Conservation (phyloP, 805 yeast genomes). For the Yueomyces sinensis region DNA sequence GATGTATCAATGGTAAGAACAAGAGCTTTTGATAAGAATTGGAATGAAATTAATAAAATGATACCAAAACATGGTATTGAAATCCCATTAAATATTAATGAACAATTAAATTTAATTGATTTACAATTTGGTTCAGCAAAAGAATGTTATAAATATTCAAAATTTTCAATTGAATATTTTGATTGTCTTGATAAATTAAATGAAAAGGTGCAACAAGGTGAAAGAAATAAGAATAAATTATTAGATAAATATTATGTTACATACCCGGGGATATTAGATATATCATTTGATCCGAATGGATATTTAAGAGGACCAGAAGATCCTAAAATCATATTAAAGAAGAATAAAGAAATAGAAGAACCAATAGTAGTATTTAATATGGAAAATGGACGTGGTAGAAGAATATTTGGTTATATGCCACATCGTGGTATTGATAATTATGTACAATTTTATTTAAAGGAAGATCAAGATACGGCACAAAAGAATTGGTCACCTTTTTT, state of each 20-base stretch:
- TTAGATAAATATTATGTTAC: constrained; percentile 4
- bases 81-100: constrained; percentile 15
- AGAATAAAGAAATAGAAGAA: constrained; percentile 2
- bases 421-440: constrained; percentile 3
- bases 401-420: constrained; percentile 3
- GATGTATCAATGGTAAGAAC: neutral
- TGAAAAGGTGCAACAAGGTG: constrained; percentile 8
- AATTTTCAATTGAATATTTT: constrained; percentile 7
- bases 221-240: constrained; percentile 2
- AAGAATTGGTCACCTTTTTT: constrained; percentile 9
- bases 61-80: constrained; percentile 21
- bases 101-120: constrained; percentile 13
- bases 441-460: neutral
- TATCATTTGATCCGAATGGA: constrained; percentile 4
- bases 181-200: constrained; percentile 10
- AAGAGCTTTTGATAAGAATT: neutral
- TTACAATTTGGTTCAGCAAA: constrained; percentile 11
- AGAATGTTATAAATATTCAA: neutral
- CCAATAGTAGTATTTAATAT: constrained; percentile 6
- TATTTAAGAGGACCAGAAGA: constrained; percentile 8
- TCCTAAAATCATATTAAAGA: constrained; percentile 6
- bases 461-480: neutral
- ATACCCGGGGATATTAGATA: constrained; percentile 5
- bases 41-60: constrained; percentile 6
- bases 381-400: constrained; percentile 1